Evolutionary conservation across 768 basidiomycete genomes (phyloP).

Genomic region (Phylloporus rhodoxanthus): DNA sequence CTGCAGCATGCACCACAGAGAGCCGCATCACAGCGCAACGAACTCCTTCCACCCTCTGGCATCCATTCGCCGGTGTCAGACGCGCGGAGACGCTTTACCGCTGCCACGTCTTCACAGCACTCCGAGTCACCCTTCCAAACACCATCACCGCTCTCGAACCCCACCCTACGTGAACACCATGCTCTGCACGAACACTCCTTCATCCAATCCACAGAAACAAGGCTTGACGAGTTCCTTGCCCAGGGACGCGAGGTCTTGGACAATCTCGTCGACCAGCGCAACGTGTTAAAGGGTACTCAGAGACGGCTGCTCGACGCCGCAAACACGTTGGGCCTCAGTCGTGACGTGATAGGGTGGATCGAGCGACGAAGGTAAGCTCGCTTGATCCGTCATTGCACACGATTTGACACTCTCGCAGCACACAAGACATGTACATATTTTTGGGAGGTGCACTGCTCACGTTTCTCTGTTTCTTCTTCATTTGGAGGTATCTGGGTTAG

Average conservation of each 20-base stretch:
- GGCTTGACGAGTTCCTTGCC: slow-evolving; percentile 84
- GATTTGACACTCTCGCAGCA: slow-evolving; percentile 44
- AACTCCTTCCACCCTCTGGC: slow-evolving; percentile 51
- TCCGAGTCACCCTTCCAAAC: slow-evolving; percentile 85
- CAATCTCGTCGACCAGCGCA: slow-evolving; percentile 87
- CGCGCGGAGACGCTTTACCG: slow-evolving; percentile 58
- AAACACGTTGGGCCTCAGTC: slow-evolving; percentile 89
- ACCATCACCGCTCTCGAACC: slow-evolving; percentile 48
- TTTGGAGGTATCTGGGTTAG: slow-evolving; percentile 83
- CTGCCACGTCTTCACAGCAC: slow-evolving; percentile 38
- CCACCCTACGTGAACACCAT: slow-evolving; percentile 61
- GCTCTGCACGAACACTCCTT: slow-evolving; percentile 88
- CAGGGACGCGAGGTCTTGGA: slow-evolving; percentile 91
- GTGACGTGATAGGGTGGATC: slow-evolving; percentile 96
- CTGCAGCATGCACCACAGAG: slow-evolving; percentile 37
- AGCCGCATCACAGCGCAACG: slow-evolving; percentile 53
- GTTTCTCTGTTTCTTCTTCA: slow-evolving; percentile 89
- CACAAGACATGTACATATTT: slow-evolving; percentile 95
- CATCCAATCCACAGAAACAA: slow-evolving; percentile 72
- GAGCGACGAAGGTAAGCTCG: slow-evolving; percentile 75
- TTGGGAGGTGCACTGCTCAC: slow-evolving; percentile 78
- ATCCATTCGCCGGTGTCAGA: slow-evolving; percentile 36
- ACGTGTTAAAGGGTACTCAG: slow-evolving; percentile 93
- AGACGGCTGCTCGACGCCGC: slow-evolving; percentile 81
- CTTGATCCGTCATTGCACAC: background rate